Conservation (phyloP, 2,329 filamentous ascomycete species). For the Nemania sp. region DNA sequence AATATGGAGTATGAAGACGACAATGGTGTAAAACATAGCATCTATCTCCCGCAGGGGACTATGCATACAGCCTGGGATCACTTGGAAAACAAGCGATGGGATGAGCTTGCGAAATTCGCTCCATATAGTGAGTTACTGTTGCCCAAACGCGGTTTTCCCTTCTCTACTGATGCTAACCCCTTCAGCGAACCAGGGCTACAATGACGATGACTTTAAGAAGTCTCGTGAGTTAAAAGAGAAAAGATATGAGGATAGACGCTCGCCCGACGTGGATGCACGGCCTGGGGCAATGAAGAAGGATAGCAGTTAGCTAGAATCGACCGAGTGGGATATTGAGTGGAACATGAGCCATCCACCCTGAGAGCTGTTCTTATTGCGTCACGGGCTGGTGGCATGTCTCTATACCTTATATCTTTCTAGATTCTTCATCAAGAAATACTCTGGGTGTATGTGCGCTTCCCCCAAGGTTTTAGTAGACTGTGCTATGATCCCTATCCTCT, state of each 20-base stretch:
- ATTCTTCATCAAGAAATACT: too few relatives aligned
- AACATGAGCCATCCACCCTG: background rate
- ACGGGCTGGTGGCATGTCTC: background rate
- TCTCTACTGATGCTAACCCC: background rate
- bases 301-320: background rate
- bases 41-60: constrained; percentile 19
- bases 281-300: background rate
- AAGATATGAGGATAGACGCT: background rate
- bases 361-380: background rate
- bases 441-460: too few relatives aligned
- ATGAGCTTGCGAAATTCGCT: constrained; percentile 19
- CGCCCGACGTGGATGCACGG: background rate
- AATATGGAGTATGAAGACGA: constrained; percentile 14
- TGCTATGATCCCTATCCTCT: too few relatives aligned
- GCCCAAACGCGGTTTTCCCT: background rate
- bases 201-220: constrained; percentile 1
- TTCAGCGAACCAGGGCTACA: constrained; percentile 5
- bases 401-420: too few relatives aligned
- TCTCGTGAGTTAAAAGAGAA: background rate
- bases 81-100: constrained; percentile 20
- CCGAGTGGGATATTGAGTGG: background rate
- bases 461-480: too few relatives aligned
- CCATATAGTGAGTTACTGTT: constrained; percentile 6
- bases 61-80: constrained; percentile 12
- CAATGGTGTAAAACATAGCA: constrained; percentile 13